Evolutionary conservation across 495 filamentous ascomycete species (phyloP), one percentile per base, ranked within the genome.

Genomic region (Penicillium fimorum): DNA sequence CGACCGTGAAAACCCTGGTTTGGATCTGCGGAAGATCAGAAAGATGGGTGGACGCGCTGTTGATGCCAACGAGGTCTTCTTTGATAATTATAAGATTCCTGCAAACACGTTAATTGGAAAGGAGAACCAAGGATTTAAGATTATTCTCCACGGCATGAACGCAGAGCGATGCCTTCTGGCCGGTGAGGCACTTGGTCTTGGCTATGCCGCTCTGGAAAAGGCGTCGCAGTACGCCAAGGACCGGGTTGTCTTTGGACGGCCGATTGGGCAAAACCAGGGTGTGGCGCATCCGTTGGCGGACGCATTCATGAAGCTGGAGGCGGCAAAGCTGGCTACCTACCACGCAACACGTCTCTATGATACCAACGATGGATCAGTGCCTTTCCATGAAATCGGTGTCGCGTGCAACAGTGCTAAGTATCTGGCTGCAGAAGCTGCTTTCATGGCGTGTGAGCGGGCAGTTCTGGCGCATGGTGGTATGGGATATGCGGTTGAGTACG

Each of bases 21-120:
- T 91, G 3, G 81, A 86, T 30, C 71, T 91, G 65, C 82, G 80
- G 29, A 82, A 76, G 60, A 94, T 92, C 65, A 84, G 84, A 69
- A 93, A 92, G 64, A 91, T 92, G 88, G 89, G 89, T 29, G 87
- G 86, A 3, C 75, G 87, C 11, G 87, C 87, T 0, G 80, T 92
- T n/a, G 87, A 90, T 66, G 89, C 88, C 4, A 92, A 92, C 64
- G 87, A 92, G 68, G 85, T 92, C 1, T 93, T 91, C 74, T 91
- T 92, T 67, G 87, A 91, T 62, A 80, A 84, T 55, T 93, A 89
- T 66, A 53, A 62, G 4, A 81, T 91, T 10, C 79, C 84, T 0
- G 77, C 70, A 2, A 76, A 85, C 49, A 71, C 82, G 0, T 71
- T 89, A 4, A 85, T 92, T 42, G 89, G 88, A 2, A 58, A 80